Evolutionary conservation across 352 stramenopile species (phyloP).

Genomic region (Globisporangium cederbergense): DNA sequence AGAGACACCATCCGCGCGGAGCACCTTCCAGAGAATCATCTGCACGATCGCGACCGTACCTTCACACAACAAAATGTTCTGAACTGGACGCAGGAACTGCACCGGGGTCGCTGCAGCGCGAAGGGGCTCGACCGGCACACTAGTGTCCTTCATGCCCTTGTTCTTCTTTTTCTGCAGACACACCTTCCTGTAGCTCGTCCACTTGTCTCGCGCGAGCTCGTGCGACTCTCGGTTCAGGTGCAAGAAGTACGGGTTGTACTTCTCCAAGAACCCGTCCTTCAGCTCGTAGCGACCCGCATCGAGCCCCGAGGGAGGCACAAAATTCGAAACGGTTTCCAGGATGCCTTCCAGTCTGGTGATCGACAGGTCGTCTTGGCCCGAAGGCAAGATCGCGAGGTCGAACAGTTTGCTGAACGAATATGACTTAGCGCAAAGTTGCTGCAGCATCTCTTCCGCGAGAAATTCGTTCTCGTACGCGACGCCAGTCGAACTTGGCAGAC

Average conservation of each 20-base stretch:
- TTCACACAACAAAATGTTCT: conserved; percentile 63
- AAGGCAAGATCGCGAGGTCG: conserved; percentile 76
- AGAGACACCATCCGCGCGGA: conserved; percentile 26
- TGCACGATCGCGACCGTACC: conserved; percentile 65
- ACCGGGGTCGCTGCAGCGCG: conserved; percentile 36
- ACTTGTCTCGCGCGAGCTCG: conserved; percentile 77
- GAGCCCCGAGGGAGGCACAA: conserved; percentile 66
- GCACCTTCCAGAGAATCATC: conserved; percentile 61
- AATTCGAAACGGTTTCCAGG: conserved; percentile 61
- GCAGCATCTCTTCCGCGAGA: conserved; percentile 79
- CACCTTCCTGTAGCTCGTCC: conserved; percentile 69
- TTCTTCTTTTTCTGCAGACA: conserved; percentile 28
- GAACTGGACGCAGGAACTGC: conserved; percentile 49
- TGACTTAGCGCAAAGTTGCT: conserved; percentile 79
- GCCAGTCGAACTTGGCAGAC: conserved; percentile 57
- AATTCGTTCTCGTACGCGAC: conserved; percentile 68
- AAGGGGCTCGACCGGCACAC: conserved; percentile 39
- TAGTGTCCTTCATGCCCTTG: conserved; percentile 13
- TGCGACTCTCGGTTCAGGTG: conserved; percentile 83
- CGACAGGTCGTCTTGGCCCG: conserved; percentile 79
- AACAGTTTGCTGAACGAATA: conserved; percentile 81
- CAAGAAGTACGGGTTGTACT: conserved; percentile 86
- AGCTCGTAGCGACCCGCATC: conserved; percentile 81
- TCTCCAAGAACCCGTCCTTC: conserved; percentile 65
- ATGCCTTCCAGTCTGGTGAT: conserved; percentile 61